Conservation (phyloP, 1,139 yeast genomes). For the Yamadazyma blattariae region DNA sequence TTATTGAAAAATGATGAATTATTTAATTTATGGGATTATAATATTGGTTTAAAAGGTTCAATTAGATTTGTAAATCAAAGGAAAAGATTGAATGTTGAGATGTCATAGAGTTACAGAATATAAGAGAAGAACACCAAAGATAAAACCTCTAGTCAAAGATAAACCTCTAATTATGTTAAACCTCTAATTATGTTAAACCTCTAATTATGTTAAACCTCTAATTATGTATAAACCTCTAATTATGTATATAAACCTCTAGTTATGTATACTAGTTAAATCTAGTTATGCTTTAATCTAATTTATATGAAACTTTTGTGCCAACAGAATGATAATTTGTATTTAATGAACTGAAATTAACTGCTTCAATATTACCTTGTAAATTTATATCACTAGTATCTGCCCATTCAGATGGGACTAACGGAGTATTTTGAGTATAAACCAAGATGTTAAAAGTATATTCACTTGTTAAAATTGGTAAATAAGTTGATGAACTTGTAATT, state of each 20-base stretch:
- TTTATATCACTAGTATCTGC: constrained; percentile 67
- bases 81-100: constrained; percentile 37
- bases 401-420: constrained; percentile 77
- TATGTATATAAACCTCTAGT: no score
- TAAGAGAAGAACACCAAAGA: no score
- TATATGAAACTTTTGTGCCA: constrained; percentile 77
- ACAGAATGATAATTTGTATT: constrained; percentile 68
- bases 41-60: constrained; percentile 44
- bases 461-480: constrained; percentile 72
- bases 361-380: constrained; percentile 53
- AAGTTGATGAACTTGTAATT: constrained; percentile 84
- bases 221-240: no score
- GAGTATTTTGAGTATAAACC: constrained; percentile 70
- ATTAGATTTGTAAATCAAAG: constrained; percentile 56
- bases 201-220: no score
- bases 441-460: constrained; percentile 82
- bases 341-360: constrained; percentile 69
- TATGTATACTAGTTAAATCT: no score
- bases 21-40: constrained; percentile 47
- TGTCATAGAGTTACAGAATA: constrained; percentile 2
- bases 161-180: no score
- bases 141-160: no score
- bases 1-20: constrained; percentile 46
- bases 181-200: no score
- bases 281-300: constrained; percentile 17